Evolutionary conservation across 2,329 filamentous ascomycete species (phyloP).

Genomic region (Ilyonectria robusta): DNA sequence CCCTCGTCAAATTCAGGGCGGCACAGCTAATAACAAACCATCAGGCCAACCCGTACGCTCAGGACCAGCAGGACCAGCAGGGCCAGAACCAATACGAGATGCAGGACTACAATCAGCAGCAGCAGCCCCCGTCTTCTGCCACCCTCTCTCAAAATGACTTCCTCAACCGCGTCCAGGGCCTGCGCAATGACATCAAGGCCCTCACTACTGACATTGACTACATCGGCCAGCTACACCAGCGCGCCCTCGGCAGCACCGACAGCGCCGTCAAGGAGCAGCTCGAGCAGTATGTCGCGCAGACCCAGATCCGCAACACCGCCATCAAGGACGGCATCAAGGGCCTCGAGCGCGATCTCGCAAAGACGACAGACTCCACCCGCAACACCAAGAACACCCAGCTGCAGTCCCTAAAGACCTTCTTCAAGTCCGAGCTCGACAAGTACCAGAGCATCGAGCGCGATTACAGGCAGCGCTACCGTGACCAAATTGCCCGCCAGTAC

Average conservation of each 20-base stretch:
- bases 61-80: constrained; percentile 47
- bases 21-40: constrained; percentile 30
- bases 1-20: constrained; percentile 21
- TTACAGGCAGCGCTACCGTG: constrained; percentile 80
- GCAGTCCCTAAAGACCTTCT: constrained; percentile 77
- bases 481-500: constrained; percentile 86
- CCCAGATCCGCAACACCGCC: constrained; percentile 79
- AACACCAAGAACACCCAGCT: constrained; percentile 79
- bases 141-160: constrained; percentile 76
- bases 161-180: constrained; percentile 75
- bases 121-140: constrained; percentile 46
- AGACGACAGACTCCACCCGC: constrained; percentile 72
- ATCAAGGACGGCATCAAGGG: constrained; percentile 86
- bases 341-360: constrained; percentile 78
- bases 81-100: constrained; percentile 66
- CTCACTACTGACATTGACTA: constrained; percentile 77
- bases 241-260: constrained; percentile 77
- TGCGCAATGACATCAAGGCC: constrained; percentile 77
- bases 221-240: constrained; percentile 80
- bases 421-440: constrained; percentile 78
- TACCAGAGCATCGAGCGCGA: constrained; percentile 80
- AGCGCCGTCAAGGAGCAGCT: constrained; percentile 68
- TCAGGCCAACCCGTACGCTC: constrained; percentile 50
- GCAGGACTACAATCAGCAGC: constrained; percentile 64
- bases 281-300: constrained; percentile 77